A percentile compares a stretch with the other conserved stretches of the same genome.
Evolutionary conservation across 768 basidiomycete genomes (phyloP).

Genomic region (Psilocybe tampanensis): DNA sequence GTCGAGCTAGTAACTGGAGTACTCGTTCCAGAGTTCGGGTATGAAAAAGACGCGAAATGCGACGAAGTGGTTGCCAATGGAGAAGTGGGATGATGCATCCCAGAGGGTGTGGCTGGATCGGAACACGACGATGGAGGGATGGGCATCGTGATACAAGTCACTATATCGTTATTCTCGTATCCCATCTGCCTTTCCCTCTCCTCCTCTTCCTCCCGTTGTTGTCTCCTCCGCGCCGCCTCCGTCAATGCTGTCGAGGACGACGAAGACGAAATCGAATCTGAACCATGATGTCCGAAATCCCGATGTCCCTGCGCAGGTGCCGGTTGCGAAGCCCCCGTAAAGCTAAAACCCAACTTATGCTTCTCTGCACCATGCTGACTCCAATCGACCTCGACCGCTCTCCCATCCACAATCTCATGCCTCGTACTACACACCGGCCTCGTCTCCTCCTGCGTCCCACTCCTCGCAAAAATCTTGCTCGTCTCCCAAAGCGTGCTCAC

Average conservation of each 20-base stretch:
- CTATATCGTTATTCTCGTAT: constrained; percentile 45
- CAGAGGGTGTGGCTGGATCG: constrained; percentile 2
- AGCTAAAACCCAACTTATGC: background rate
- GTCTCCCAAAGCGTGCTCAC: constrained; percentile 75
- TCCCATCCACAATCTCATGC: constrained; percentile 70
- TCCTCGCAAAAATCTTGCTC: constrained; percentile 59
- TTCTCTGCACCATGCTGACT: background rate
- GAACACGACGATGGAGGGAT: constrained; percentile 16
- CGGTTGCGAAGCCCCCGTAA: background rate
- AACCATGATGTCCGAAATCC: background rate
- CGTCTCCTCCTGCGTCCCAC: constrained; percentile 60
- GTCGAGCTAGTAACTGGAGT: constrained; percentile 43
- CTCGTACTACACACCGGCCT: constrained; percentile 61
- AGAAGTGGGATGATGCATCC: constrained; percentile 1
- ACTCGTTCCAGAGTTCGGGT: constrained; percentile 1
- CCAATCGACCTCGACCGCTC: constrained; percentile 40
- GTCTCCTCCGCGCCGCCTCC: background rate
- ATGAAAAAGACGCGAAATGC: constrained; percentile 1
- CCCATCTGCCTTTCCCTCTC: constrained; percentile 11
- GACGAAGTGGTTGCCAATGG: background rate
- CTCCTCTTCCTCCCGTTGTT: constrained; percentile 9
- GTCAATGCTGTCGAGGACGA: background rate
- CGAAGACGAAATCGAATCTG: background rate
- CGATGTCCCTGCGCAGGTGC: background rate
- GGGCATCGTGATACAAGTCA: constrained; percentile 39